Evolutionary conservation across 129 eudicot species (phyloP).

Genomic region (Mikania micrantha): DNA sequence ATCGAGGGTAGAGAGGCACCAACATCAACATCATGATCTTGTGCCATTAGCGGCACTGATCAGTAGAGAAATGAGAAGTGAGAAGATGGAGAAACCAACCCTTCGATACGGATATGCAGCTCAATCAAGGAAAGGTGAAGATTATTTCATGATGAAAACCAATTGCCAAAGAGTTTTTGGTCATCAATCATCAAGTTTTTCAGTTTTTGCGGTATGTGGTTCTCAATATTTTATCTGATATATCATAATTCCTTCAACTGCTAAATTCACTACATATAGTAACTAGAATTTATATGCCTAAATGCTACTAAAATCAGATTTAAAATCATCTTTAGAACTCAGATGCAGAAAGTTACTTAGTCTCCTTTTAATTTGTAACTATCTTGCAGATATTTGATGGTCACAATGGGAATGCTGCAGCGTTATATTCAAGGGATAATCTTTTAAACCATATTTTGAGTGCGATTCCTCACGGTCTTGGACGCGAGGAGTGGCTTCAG

Average conservation of each 20-base stretch:
- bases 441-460: conserved; percentile 54
- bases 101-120: conserved; percentile 69
- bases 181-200: conserved; percentile 61
- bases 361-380: background rate
- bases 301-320: no score
- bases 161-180: conserved; percentile 72
- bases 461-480: conserved; percentile 85
- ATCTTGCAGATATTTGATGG: conserved; percentile 74
- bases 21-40: conserved; percentile 44
- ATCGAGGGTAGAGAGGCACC: conserved; percentile 64
- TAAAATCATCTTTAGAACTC: background rate
- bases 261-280: no score
- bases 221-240: background rate
- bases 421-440: conserved; percentile 69
- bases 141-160: conserved; percentile 63
- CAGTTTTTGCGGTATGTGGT: conserved; percentile 71
- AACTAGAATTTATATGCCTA: no score
- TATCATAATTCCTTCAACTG: no score
- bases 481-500: conserved; percentile 91
- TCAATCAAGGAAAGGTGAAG: conserved; percentile 90
- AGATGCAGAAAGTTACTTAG: background rate
- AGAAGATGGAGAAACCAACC: conserved; percentile 87
- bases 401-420: conserved; percentile 94
- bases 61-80: conserved; percentile 68
- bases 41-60: conserved; percentile 82